Base-by-base conservation (phyloP, 306 rosid species). In the Quercus agrifolia region DNA sequence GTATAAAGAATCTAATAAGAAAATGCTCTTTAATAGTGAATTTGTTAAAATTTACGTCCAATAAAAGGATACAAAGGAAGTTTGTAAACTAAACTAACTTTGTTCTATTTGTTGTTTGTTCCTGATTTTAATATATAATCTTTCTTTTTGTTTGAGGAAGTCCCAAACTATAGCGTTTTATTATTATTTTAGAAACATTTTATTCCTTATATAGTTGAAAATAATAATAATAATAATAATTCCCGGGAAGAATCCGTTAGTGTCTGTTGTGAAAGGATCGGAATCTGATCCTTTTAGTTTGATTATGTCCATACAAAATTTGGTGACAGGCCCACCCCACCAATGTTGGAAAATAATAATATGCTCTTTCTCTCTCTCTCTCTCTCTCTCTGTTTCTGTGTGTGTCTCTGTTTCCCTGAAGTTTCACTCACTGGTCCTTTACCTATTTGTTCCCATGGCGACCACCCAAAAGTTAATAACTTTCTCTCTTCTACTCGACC, bases 381-480 rank as follows among this genome's bases (percentile, higher is more conserved):
- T 23, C 23, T 67, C 30, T 55, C 82, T 49, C 83, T 7, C 25
- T 49, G 54, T 49, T 1, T 49, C 4, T 49, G 54, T 49, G 14
- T 2, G 17, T 49, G 17, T 49, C 54, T 49, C 54, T 49, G 54
- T 49, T 49, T 51, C 5, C 15, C 23, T 14, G 33, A 31, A 69
- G 52, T 10, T 41, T 21, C 79, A 28, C 67, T 31, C 12, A 41
- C 12, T 41, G 46, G 11, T 41, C 44, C 63, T 58, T 27, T 51
- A 27, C 15, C 8, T 23, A 23, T 4, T 54, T 28, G 41, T 66
- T 21, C 44, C 91, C 54, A 94, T 94, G 98, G 96, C 97, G 28
- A 74, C 83, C 57, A 70, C 82, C 41, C 88, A 78, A 3, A 38
- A 31, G 25, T 18, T 79, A 3, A 56, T 79, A 2, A 64, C 76